Percentiles rank a stretch among this genome's conserved stretches.
phyloP scores from a whole-genome alignment of 2,329 filamentous ascomycete genomes.

The Fusarium citri region DNA sequence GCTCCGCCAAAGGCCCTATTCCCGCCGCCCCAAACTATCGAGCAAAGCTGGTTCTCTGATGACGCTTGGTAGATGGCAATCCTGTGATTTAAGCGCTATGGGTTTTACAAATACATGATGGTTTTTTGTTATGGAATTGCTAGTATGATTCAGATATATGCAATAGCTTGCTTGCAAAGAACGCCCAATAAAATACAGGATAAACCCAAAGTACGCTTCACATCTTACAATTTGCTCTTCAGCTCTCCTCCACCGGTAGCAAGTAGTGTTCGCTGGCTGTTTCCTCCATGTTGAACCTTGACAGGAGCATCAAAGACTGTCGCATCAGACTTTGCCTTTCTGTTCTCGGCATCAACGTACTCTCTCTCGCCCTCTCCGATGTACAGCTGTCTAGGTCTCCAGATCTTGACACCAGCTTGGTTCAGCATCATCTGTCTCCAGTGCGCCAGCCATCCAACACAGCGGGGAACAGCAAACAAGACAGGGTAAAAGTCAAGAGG shows the following conservation, averaged over 20 bases:
- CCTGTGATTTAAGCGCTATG: background rate
- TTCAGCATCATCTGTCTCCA: slow-evolving; percentile 64
- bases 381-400: slow-evolving; percentile 62
- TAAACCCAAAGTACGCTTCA: background rate
- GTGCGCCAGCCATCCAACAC: slow-evolving; percentile 64
- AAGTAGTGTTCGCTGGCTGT: slow-evolving; percentile 14
- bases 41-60: slow-evolving; percentile 16
- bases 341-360: slow-evolving; percentile 55
- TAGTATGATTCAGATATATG: background rate
- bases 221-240: slow-evolving; percentile 8
- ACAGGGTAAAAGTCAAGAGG: slow-evolving; percentile 65
- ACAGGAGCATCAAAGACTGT: slow-evolving; percentile 18
- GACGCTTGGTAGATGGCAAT: slow-evolving; percentile 4
- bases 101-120: background rate
- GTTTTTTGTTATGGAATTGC: background rate
- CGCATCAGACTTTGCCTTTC: slow-evolving; percentile 46
- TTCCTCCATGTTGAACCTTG: slow-evolving; percentile 25
- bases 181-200: background rate
- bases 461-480: slow-evolving; percentile 62
- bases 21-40: background rate
- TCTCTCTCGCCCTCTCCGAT: slow-evolving; percentile 58
- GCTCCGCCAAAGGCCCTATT: background rate
- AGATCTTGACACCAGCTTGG: slow-evolving; percentile 61
- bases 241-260: background rate
- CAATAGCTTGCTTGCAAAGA: background rate